A percentile compares a stretch with the other conserved stretches of the same genome.
Conservation (phyloP, 345 rosid genomes). For the Sapria himalayana region DNA sequence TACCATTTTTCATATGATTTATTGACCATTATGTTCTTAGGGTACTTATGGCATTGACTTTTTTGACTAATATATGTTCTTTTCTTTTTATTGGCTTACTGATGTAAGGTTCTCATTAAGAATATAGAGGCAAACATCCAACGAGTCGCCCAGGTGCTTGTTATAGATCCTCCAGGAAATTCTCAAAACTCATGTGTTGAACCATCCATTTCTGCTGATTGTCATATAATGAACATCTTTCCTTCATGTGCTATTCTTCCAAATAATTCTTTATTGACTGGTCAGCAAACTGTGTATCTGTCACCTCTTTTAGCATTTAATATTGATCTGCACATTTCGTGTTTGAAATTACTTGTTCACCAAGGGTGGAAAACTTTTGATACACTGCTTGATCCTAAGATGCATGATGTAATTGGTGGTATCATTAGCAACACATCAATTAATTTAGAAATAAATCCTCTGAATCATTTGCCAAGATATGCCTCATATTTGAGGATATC, state of each 20-base stretch:
- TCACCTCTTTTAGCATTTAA: conserved; percentile 81
- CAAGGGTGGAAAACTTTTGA: conserved; percentile 35
- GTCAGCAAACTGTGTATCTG: conserved; percentile 43
- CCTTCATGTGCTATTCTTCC: conserved; percentile 27
- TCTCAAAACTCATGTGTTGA: conserved; percentile 8
- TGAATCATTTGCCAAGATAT: conserved; percentile 27
- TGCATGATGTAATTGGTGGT: conserved; percentile 16
- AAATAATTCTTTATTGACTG: conserved; percentile 10
- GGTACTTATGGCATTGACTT: neutral
- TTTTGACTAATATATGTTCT: neutral
- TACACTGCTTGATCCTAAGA: conserved; percentile 31
- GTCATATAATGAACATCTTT: conserved; percentile 33
- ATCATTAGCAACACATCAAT: conserved; percentile 17
- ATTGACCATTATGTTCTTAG: neutral
- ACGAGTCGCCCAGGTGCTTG: conserved; percentile 51
- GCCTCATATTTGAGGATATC: conserved; percentile 86
- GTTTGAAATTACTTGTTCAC: conserved; percentile 41
- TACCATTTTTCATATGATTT: no score
- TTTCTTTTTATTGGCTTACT: neutral
- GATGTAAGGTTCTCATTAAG: conserved; percentile 41
- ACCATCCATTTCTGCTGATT: conserved; percentile 9
- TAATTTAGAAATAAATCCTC: conserved; percentile 36
- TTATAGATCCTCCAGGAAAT: conserved; percentile 52
- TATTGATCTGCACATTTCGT: conserved; percentile 50
- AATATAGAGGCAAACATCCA: conserved; percentile 25